Conservation (phyloP, 495 filamentous ascomycete species). For the Antarctomyces pellizariae region DNA sequence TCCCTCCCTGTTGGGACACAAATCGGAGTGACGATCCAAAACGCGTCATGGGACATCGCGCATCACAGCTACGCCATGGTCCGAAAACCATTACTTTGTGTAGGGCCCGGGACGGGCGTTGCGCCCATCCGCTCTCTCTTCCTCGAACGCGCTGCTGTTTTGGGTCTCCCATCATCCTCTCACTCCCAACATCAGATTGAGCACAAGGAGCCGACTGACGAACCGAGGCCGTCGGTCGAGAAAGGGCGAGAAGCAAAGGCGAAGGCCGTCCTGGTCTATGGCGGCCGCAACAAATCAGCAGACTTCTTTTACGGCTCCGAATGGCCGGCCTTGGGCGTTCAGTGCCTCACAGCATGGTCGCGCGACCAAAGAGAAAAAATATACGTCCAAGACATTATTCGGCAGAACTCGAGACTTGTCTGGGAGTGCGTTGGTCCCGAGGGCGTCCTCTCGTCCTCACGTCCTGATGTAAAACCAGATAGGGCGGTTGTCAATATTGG, state of each 20-base stretch:
- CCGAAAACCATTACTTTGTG: constrained; percentile 2
- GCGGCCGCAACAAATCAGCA: constrained; percentile 42
- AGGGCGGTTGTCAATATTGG: no score
- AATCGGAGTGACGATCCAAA: constrained; percentile 28
- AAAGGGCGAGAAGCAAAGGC: constrained; percentile 13
- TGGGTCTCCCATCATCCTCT: no score
- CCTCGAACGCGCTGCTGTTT: constrained; percentile 34
- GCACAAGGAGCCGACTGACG: no score
- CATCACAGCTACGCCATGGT: constrained; percentile 2
- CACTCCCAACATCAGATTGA: no score
- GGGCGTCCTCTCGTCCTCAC: no score
- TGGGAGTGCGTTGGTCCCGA: constrained; percentile 29
- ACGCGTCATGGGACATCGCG: no score
- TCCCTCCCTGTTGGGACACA: constrained; percentile 30
- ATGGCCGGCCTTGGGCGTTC: constrained; percentile 28
- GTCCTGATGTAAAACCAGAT: no score
- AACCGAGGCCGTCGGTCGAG: background rate
- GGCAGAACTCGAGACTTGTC: constrained; percentile 31
- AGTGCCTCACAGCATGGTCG: constrained; percentile 64
- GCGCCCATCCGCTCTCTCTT: constrained; percentile 69
- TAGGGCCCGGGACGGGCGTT: constrained; percentile 78
- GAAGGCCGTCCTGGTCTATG: constrained; percentile 41
- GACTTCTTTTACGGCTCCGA: constrained; percentile 70
- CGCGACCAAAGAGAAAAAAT: constrained; percentile 48
- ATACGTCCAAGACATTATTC: constrained; percentile 77